A percentile compares a stretch with the other conserved stretches of the same genome.
Conservation (phyloP, 108 stramenopile genomes). For the Phaeodactylum tricornutum region DNA sequence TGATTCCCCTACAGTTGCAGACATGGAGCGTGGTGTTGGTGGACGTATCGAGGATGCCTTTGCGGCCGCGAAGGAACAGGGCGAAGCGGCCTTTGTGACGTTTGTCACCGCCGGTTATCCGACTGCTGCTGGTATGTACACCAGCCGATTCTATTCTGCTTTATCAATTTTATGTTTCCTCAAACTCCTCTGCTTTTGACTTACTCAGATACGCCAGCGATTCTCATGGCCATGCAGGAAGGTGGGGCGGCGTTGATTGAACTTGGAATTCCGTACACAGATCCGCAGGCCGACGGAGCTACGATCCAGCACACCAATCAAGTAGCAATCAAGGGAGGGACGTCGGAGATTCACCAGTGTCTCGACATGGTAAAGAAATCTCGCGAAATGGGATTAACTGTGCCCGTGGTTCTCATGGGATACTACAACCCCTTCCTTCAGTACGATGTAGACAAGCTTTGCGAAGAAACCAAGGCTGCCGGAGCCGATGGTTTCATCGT, state of each 20-base stretch:
- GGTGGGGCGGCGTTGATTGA: constrained; percentile 96
- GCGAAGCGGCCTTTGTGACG: constrained; percentile 81
- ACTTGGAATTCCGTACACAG: constrained; percentile 96
- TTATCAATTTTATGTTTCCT: too few relatives aligned
- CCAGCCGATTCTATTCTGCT: too few relatives aligned
- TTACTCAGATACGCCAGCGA: constrained; percentile 89
- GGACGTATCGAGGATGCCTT: constrained; percentile 81
- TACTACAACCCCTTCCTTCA: constrained; percentile 97
- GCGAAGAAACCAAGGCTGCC: constrained; percentile 61
- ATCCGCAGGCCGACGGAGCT: constrained; percentile 98
- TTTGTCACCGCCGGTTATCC: constrained; percentile 89
- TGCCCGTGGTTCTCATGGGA: constrained; percentile 98
- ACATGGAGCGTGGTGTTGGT: constrained; percentile 8
- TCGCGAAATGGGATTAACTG: constrained; percentile 84
- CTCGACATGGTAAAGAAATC: constrained; percentile 82
- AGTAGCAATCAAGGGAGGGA: constrained; percentile 87
- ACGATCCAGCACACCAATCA: constrained; percentile 94
- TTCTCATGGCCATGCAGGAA: constrained; percentile 91
- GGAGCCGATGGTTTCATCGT: constrained; percentile 96
- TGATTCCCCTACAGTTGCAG: not conserved
- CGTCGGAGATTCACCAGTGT: constrained; percentile 69
- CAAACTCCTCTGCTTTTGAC: too few relatives aligned
- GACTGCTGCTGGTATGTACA: too few relatives aligned
- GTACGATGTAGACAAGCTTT: constrained; percentile 86
- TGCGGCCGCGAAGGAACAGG: constrained; percentile 58